A percentile compares a stretch with the other conserved stretches of the same genome.
Evolutionary conservation across 441 rosid species (phyloP).

Genomic region (Adansonia gregorii): DNA sequence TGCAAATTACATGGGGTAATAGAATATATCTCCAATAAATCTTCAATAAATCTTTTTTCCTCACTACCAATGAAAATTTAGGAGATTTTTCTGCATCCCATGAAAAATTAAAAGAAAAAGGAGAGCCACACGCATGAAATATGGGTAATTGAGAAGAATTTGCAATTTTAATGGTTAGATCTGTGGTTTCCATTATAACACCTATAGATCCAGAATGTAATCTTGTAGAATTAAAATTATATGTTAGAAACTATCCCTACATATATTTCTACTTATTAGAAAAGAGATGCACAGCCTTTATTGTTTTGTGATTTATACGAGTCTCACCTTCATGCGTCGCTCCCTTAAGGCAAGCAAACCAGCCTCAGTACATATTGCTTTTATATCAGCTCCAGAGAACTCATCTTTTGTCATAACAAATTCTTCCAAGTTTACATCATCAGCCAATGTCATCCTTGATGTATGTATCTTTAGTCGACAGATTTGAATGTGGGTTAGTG

Average conservation of each 20-base stretch:
- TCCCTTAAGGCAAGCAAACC: constrained; percentile 93
- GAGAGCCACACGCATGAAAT: no score
- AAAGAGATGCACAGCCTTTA: background rate
- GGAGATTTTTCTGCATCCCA: no score
- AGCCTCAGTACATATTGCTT: constrained; percentile 75
- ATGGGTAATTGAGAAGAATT: no score
- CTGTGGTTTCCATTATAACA: background rate
- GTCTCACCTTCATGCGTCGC: constrained; percentile 90
- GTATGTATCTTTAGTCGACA: constrained; percentile 75
- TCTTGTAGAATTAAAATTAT: background rate
- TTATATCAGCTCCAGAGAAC: constrained; percentile 11
- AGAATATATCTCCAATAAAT: no score
- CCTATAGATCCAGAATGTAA: background rate
- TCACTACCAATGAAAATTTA: no score
- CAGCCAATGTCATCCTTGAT: constrained; percentile 63
- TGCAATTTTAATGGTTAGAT: no score
- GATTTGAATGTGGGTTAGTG: background rate
- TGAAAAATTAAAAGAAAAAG: no score
- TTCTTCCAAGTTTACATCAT: constrained; percentile 58
- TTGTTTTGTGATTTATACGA: background rate
- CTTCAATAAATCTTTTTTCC: no score
- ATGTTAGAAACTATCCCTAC: background rate
- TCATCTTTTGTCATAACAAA: constrained; percentile 6
- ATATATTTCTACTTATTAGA: no score
- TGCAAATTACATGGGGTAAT: no score